A percentile compares a stretch with the other conserved stretches of the same genome.
phyloP scores from a whole-genome alignment of 2,329 filamentous ascomycete species.

The Didymella arachidicola region DNA sequence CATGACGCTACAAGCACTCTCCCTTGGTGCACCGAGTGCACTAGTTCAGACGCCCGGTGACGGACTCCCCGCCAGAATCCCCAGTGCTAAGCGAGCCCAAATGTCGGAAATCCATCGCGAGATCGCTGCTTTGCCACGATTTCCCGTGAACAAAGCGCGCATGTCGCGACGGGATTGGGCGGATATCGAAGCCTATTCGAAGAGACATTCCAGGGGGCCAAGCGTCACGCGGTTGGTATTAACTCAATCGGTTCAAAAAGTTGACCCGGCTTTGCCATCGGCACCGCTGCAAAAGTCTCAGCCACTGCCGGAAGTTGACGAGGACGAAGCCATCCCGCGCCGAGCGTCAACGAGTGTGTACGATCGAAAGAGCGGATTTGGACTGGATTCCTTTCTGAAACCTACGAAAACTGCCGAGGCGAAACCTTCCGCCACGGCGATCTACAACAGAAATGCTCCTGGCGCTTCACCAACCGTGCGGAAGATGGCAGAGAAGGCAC shows the following conservation, averaged over 20 bases:
- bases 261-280: slow-evolving; percentile 26
- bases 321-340: slow-evolving; percentile 45
- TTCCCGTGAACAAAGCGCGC: slow-evolving; percentile 41
- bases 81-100: slow-evolving; percentile 28
- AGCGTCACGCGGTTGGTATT: slow-evolving; percentile 30
- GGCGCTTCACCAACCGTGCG: slow-evolving; percentile 25
- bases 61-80: slow-evolving; percentile 20
- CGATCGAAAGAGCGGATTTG: slow-evolving; percentile 41
- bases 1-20: slow-evolving; percentile 32
- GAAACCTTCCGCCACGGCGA: slow-evolving; percentile 14
- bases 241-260: slow-evolving; percentile 23
- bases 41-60: slow-evolving; percentile 8
- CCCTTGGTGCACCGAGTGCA: slow-evolving; percentile 27
- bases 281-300: slow-evolving; percentile 36
- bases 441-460: slow-evolving; percentile 9
- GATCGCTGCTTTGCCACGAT: slow-evolving; percentile 39
- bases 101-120: slow-evolving; percentile 43
- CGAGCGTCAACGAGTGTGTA: slow-evolving; percentile 48
- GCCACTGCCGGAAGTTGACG: slow-evolving; percentile 45
- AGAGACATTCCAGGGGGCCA: slow-evolving; percentile 35
- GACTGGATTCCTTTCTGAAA: slow-evolving; percentile 19
- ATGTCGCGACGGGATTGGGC: slow-evolving; percentile 49
- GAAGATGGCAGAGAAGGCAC: slow-evolving; percentile 39
- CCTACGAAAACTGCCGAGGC: slow-evolving; percentile 4
- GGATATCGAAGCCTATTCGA: slow-evolving; percentile 44